Percentiles rank a stretch among this genome's conserved stretches.
phyloP scores from a whole-genome alignment of 1,284 basidiomycete species.

The Cutaneotrichosporon cyanovorans region DNA sequence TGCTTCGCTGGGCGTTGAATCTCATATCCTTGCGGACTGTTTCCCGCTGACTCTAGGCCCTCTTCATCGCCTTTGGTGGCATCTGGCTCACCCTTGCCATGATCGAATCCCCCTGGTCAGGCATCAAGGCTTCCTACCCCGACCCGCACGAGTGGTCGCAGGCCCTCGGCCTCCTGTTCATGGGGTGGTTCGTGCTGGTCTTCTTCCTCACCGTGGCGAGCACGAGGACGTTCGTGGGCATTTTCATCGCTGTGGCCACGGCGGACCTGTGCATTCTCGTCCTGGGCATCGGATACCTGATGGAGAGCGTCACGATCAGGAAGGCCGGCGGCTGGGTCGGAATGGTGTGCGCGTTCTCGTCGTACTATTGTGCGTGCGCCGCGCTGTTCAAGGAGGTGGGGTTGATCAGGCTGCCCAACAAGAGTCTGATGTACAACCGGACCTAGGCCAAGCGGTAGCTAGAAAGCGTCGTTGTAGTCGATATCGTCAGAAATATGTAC shows the following conservation, averaged over 20 bases:
- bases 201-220: constrained; percentile 48
- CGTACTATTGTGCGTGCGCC: constrained; percentile 15
- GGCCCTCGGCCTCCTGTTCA: constrained; percentile 37
- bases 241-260: constrained; percentile 51
- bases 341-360: constrained; percentile 27
- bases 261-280: constrained; percentile 34
- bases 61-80: background rate
- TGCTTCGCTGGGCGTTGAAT: constrained; percentile 54
- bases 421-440: no score
- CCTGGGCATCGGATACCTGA: constrained; percentile 23
- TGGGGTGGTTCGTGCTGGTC: constrained; percentile 16
- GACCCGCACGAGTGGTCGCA: constrained; percentile 27
- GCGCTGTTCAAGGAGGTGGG: background rate
- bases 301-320: constrained; percentile 7
- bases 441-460: no score
- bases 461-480: no score
- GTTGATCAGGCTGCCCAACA: no score
- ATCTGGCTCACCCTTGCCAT: background rate
- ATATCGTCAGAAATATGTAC: no score
- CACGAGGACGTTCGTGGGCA: constrained; percentile 56
- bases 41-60: no score
- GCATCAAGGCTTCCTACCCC: background rate
- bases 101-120: background rate
- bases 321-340: constrained; percentile 59
- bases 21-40: no score